Conservation (phyloP, 495 filamentous ascomycete species). For the Annulohypoxylon bovei region DNA sequence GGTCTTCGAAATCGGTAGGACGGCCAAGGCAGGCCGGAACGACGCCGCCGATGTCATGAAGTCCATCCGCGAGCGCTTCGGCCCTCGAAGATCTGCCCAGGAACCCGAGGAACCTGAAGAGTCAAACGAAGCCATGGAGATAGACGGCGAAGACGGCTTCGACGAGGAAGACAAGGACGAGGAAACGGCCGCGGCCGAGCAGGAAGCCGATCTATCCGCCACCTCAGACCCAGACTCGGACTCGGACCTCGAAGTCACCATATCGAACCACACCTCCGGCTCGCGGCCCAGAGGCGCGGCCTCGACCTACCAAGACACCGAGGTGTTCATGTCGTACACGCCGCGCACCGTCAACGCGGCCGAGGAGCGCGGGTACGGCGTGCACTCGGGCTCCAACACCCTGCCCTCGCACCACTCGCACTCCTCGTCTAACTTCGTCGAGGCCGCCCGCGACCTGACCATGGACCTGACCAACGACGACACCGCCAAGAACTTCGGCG, state of each 20-base stretch:
- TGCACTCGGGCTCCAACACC: slow-evolving; percentile 74
- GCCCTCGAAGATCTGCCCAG: slow-evolving; percentile 51
- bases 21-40: slow-evolving; percentile 66
- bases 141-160: slow-evolving; percentile 53
- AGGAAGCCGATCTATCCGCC: slow-evolving; percentile 31
- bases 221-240: slow-evolving; percentile 42
- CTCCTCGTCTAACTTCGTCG: slow-evolving; percentile 75
- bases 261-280: slow-evolving; percentile 64
- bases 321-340: slow-evolving; percentile 95
- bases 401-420: slow-evolving; percentile 50
- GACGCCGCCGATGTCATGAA: slow-evolving; percentile 86
- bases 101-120: slow-evolving; percentile 46
- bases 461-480: slow-evolving; percentile 94
- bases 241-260: slow-evolving; percentile 82
- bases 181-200: slow-evolving; percentile 29
- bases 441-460: slow-evolving; percentile 79
- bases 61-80: slow-evolving; percentile 69
- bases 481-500: slow-evolving; percentile 76
- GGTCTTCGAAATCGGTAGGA: slow-evolving; percentile 88
- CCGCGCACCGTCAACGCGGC: slow-evolving; percentile 77
- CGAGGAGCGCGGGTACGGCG: slow-evolving; percentile 91
- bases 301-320: slow-evolving; percentile 77
- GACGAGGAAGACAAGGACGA: slow-evolving; percentile 58
- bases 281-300: slow-evolving; percentile 47
- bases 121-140: slow-evolving; percentile 46